Evolutionary conservation across 2,329 filamentous ascomycete species (phyloP).

Genomic region (Fusarium kyushuense): DNA sequence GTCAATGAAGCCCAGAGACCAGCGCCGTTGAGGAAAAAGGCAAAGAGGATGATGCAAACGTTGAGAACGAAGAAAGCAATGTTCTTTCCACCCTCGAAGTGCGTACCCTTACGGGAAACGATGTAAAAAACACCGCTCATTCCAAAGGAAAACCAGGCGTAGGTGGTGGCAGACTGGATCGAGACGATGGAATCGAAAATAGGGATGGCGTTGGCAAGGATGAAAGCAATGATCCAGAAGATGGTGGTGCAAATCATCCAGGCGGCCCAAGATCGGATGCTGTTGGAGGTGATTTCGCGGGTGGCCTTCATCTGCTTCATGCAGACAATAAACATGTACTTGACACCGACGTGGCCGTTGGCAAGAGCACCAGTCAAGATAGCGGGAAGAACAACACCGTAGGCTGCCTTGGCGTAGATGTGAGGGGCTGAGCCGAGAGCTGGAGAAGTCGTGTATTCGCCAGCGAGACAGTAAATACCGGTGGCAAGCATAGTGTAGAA

Average conservation of each 20-base stretch:
- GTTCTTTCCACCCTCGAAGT: conserved; percentile 1
- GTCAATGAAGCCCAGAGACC: conserved; percentile 39
- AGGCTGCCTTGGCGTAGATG: conserved; percentile 39
- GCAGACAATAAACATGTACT: conserved; percentile 30
- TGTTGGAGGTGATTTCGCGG: conserved; percentile 25
- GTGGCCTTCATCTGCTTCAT: conserved; percentile 26
- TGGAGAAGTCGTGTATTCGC: conserved; percentile 31
- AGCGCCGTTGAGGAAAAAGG: conserved; percentile 36
- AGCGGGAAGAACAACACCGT: conserved; percentile 39
- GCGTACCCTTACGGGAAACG: not conserved
- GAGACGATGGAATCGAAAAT: conserved; percentile 43
- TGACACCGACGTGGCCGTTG: conserved; percentile 41
- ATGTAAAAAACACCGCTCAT: conserved; percentile 30
- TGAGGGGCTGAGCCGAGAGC: conserved; percentile 36
- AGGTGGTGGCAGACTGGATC: conserved; percentile 38
- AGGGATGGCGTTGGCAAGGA: conserved; percentile 43
- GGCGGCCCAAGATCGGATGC: conserved; percentile 38
- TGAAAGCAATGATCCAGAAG: conserved; percentile 40
- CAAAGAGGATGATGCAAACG: conserved; percentile 21
- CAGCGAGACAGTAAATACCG: conserved; percentile 41
- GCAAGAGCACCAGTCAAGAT: conserved; percentile 35
- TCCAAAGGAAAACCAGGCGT: conserved; percentile 42
- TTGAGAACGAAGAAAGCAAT: conserved; percentile 35
- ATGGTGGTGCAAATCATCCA: conserved; percentile 38
- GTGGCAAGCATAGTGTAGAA: conserved; percentile 39